Evolutionary conservation across 495 filamentous ascomycete species (phyloP).

Genomic region (Trichoderma erinaceum): DNA sequence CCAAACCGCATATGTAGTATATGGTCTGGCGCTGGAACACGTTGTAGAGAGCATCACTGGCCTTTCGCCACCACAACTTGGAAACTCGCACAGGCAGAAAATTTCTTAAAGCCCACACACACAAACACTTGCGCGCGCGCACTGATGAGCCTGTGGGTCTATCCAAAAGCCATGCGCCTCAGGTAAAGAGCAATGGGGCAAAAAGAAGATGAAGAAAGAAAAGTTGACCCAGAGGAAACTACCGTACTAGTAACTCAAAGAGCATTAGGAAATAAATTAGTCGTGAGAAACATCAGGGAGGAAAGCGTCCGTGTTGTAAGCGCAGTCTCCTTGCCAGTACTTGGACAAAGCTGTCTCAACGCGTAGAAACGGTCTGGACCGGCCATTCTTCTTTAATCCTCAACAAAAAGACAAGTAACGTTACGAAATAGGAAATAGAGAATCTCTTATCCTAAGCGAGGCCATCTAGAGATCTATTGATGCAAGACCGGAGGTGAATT

Average conservation of each 20-base stretch:
- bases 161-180: background rate
- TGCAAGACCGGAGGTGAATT: background rate
- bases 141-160: background rate
- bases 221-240: background rate
- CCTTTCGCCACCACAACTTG: background rate
- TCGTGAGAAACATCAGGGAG: no score
- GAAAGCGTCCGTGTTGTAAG: no score
- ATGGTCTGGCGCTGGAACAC: no score
- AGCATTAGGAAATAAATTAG: no score
- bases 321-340: background rate
- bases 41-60: background rate
- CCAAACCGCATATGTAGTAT: no score
- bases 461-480: background rate
- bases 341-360: background rate
- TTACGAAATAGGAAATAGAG: background rate
- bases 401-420: background rate
- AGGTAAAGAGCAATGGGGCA: conserved; percentile 1
- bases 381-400: background rate
- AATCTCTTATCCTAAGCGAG: background rate
- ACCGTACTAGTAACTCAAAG: background rate
- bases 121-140: background rate
- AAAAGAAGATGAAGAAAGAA: background rate
- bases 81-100: conserved; percentile 1
- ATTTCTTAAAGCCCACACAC: conserved; percentile 3
- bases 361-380: background rate